These are phyloP conservation scores for Isoetes taiwanensis DNA, from an alignment of 75 land plant species.

Conservation along the genomic window DNA sequence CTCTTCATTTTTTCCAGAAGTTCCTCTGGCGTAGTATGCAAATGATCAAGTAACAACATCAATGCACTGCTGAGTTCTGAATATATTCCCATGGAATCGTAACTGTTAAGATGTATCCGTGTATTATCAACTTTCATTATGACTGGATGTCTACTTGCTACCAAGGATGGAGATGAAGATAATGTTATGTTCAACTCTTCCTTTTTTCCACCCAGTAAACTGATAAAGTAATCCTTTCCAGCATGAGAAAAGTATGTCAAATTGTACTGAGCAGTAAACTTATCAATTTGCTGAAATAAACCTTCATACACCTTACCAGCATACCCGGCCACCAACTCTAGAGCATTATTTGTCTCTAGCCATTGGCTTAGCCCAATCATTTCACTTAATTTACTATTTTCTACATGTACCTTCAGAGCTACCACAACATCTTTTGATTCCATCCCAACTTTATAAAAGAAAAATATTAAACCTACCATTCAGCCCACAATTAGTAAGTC, in stretches of 20 bases:
- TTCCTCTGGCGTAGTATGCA: constrained; percentile 30
- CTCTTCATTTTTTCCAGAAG: constrained; percentile 46
- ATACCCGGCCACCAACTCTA: constrained; percentile 54
- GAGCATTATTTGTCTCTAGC: constrained; percentile 69
- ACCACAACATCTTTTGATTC: constrained; percentile 80
- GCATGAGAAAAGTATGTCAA: constrained; percentile 58
- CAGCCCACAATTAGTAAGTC: constrained; percentile 50
- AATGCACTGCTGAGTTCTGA: constrained; percentile 30
- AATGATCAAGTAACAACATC: constrained; percentile 23
- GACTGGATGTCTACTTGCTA: constrained; percentile 35
- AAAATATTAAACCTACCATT: constrained; percentile 44
- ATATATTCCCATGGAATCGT: constrained; percentile 43
- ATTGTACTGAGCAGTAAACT: constrained; percentile 52
- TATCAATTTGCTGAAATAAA: constrained; percentile 34
- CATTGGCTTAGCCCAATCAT: constrained; percentile 57
- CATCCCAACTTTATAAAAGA: constrained; percentile 75
- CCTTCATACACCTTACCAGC: constrained; percentile 45
- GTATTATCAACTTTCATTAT: constrained; percentile 33
- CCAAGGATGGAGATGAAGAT: constrained; percentile 19
- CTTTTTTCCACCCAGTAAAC: not conserved
- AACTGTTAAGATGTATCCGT: constrained; percentile 11
- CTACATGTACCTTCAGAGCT: constrained; percentile 52
- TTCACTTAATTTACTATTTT: constrained; percentile 57
- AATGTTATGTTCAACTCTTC: constrained; percentile 9
- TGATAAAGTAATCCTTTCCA: constrained; percentile 51